Evolutionary conservation across 208 protist species (phyloP), one percentile per base, ranked within the genome.

Genomic region (Balamuthia mandrillaris): DNA sequence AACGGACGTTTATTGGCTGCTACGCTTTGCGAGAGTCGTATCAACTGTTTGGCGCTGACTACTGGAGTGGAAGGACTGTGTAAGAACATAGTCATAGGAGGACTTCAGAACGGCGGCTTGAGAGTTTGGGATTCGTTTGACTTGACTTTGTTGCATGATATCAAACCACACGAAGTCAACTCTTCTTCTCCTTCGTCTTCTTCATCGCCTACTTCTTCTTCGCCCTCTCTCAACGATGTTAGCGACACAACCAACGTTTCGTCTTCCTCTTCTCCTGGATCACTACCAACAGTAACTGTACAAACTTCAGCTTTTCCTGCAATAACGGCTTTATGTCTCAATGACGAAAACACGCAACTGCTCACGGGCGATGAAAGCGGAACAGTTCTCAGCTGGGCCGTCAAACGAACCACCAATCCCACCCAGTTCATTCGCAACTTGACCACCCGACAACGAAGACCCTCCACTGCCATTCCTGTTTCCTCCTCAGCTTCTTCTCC

Each of bases 51-150:
- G 27, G 72, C 72, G 14, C 44, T 81, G 39, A 81, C 72, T 35
- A 42, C 54, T 35, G 72, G 72, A 7, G 60, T 49, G 47, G 72
- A 81, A 18, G 72, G 72, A 2, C 47, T 81, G 2, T 61, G 72
- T 49, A 56, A 49, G 45, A 81, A 81, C 27, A 49, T 81, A 14
- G 44, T 81, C 49, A 81, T 81, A 9, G 37, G 49, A 29, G 72
- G 72, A 27, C 37, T 81, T n/a, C 47, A 81, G 14, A 49, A 29
- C 12, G 72, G 72, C 45, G 42, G 31, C 72, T 61, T 81, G 47
- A 81, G 45, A 39, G 60, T 81, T 3, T 81, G 72, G 72, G 72
- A 81, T 33, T 42, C 72, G 2, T 81, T 81, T 33, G 72, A 81
- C 47, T 39, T 81, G 35, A 9, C 3, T 35, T 44, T 81, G 31